Evolutionary conservation across 2,329 filamentous ascomycete species (phyloP).

Genomic region (Cryphonectria nitschkei): DNA sequence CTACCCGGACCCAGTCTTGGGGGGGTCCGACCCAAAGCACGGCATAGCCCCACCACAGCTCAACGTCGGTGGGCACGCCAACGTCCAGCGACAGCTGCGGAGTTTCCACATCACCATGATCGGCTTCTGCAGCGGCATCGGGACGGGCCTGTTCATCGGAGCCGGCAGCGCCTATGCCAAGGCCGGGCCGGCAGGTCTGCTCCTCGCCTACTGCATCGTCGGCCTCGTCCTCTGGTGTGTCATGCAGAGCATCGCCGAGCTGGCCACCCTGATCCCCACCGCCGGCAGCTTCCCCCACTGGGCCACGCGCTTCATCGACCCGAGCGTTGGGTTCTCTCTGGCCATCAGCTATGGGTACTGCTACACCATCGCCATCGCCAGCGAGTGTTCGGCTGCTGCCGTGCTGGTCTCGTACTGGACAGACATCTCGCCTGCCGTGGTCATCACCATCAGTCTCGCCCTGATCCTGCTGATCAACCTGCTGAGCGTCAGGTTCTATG

Average conservation of each 20-base stretch:
- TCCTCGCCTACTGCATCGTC: slow-evolving; percentile 27
- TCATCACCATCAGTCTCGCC: slow-evolving; percentile 26
- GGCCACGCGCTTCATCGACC: slow-evolving; percentile 30
- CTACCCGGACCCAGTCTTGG: slow-evolving; percentile 22
- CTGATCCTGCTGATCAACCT: slow-evolving; percentile 26
- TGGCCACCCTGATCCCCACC: slow-evolving; percentile 30
- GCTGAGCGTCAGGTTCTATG: slow-evolving; percentile 29
- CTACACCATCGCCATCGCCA: slow-evolving; percentile 30
- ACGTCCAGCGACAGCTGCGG: slow-evolving; percentile 28
- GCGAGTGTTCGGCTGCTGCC: slow-evolving; percentile 30
- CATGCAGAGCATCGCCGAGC: slow-evolving; percentile 31
- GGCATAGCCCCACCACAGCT: slow-evolving; percentile 22
- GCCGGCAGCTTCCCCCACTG: slow-evolving; percentile 31
- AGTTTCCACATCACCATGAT: slow-evolving; percentile 31
- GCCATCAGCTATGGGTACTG: slow-evolving; percentile 30
- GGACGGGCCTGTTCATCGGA: slow-evolving; percentile 31
- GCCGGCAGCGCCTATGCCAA: slow-evolving; percentile 28
- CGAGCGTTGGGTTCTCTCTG: slow-evolving; percentile 30
- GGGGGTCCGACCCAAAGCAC: slow-evolving; percentile 27
- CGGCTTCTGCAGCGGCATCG: slow-evolving; percentile 30
- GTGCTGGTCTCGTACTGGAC: slow-evolving; percentile 31
- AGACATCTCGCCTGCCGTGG: slow-evolving; percentile 28
- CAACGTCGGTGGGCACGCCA: slow-evolving; percentile 28
- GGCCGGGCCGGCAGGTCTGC: slow-evolving; percentile 30
- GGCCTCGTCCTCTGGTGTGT: slow-evolving; percentile 27